A percentile compares a stretch with the other conserved stretches of the same genome.
Conservation (phyloP, 2,329 filamentous ascomycete species). For the Sporothrix brasiliensis region DNA sequence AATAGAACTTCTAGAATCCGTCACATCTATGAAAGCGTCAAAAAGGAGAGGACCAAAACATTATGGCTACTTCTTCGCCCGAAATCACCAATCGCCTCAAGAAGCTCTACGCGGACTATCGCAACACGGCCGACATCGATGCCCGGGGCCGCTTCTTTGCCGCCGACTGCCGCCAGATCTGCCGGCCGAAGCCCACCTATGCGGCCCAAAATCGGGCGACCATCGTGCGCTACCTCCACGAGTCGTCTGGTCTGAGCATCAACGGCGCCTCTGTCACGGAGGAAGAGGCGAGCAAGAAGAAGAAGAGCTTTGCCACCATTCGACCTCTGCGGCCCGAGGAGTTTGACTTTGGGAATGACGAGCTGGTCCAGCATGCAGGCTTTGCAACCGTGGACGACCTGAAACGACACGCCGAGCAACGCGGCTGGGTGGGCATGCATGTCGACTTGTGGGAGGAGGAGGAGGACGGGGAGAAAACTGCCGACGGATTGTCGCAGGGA, state of each 20-base stretch:
- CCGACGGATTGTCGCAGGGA: background rate
- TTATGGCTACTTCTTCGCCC: background rate
- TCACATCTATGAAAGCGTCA: too few relatives aligned
- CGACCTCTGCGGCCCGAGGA: background rate
- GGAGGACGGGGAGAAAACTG: background rate
- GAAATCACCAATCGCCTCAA: constrained; percentile 31
- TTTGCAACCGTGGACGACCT: background rate
- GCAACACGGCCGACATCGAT: constrained; percentile 31
- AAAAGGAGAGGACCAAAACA: background rate
- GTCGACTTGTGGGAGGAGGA: constrained; percentile 41
- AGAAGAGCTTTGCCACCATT: background rate
- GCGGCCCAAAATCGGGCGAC: constrained; percentile 36
- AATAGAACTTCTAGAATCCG: too few relatives aligned
- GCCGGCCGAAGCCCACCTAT: constrained; percentile 37
- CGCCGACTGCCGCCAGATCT: constrained; percentile 36
- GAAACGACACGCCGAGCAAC: constrained; percentile 30
- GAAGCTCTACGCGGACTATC: constrained; percentile 33
- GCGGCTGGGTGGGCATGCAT: constrained; percentile 40
- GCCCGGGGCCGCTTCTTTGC: constrained; percentile 34
- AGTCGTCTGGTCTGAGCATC: constrained; percentile 30
- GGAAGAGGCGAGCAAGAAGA: background rate
- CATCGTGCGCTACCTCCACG: constrained; percentile 39
- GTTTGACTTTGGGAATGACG: background rate
- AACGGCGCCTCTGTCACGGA: background rate
- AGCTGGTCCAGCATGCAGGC: background rate